Evolutionary conservation across 305 asterid species (phyloP), one percentile per base, ranked within the genome.

Genomic region (Fraxinus paxiana): DNA sequence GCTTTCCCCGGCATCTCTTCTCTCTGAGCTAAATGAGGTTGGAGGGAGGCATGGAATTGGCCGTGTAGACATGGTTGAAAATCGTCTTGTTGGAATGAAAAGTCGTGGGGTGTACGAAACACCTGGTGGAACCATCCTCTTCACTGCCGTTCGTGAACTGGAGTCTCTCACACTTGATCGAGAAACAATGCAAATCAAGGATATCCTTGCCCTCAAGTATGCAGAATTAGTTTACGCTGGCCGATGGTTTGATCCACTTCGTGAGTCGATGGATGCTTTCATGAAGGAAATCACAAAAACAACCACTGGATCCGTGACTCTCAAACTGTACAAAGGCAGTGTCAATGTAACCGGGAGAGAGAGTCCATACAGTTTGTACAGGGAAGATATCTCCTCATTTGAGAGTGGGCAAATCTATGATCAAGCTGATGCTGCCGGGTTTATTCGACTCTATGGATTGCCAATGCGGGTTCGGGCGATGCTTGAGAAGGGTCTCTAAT

Each of bases 101-200:
- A 95, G 99, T 82, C 97, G 98, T 4, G 98, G 99, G 15, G 99
- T 95, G 12, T 93, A 95, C 30, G 99, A 95, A 88, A 92, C 99
- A 24, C 99, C 98, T 0, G 97, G 98, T 5, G 98, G 98, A 73
- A 92, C 99, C 3, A 91, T 95, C 87, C 94, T 95, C 78, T 95
- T 88, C 79, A 20, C 90, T 17, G 98, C 97, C n/a, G 96, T 78
- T 3, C 92, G 89, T 1, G 99, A 95, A 69, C 97, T 95, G 0
- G 99, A 95, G 93, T 93, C 99, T 5, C 93, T 95, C 4, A 95
- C 98, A 1, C 96, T 95, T 9, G 99, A 94, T 80, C 98, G 98
- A 0, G 99, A 95, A 81, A 90, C 94, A 77, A 89, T 95, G 70
- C 97, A 93, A 83, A 86, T 87, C 6, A 95, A 95, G 87, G 99